Evolutionary conservation across 106 monocot genomes (phyloP), one percentile per base, ranked within the genome.

Genomic region (Dioscorea zingiberensis): DNA sequence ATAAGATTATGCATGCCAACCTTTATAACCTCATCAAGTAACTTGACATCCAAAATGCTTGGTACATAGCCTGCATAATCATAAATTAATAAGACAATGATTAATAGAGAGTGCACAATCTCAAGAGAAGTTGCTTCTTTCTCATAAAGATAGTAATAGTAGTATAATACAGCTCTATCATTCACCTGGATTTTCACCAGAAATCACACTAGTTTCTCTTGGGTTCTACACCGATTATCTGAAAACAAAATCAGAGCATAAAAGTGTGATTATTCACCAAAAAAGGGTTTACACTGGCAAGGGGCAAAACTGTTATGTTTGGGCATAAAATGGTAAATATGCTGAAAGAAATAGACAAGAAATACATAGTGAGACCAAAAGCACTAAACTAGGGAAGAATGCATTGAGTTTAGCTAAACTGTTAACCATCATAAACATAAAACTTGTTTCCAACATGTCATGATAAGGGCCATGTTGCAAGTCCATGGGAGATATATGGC

Each of bases 161-260:
- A 25, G 10, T 25, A 1, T 22, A 46, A 46, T 8, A 54, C 15
- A 48, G 28, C 4, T 60, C 14, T 27, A 8, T 16, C 60, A 38
- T 55, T 65, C 56, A 88, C 95, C 95, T 80, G 92, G 84, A 64
- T 81, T 86, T 38, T 81, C 88, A 51, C 92, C 97, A 59, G 88
- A 92, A 61, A 97, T 82, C 11, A 86, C 72, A 71, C 86, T 97
- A 55, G 79, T 86, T 77, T 97, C 97, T 58, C n/a, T 91, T 80
- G 75, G 97, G 97, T 64, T 92, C 97, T 25, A 92, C 97, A 58
- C 97, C 97, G 69, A 97, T 92, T 26, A 97, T 76, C 95, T 97
- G 70, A 48, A 10, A 66, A 55, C 16, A 56, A 22, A 56, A 56
- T 16, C 16, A 53, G 51, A 7, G 4, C 4, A 15, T 15, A 16